Base-by-base conservation (phyloP, 768 basidiomycete species). In the Amanita fuliginea region DNA sequence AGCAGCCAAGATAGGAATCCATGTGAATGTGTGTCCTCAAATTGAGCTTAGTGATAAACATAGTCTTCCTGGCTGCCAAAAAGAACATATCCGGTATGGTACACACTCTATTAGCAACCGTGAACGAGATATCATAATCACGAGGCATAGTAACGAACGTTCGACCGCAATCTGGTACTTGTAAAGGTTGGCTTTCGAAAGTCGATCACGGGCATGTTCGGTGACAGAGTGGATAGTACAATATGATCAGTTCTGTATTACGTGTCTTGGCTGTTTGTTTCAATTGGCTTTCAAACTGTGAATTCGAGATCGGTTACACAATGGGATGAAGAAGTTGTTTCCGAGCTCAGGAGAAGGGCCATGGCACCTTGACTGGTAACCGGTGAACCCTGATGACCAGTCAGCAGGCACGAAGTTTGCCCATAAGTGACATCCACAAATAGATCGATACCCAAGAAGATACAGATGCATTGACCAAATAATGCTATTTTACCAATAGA, bases 71-170 rank as follows among this genome's bases (percentile, higher is more conserved):
- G 61, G 59, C 26, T 59, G 63, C 53, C 67, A 11, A 30, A 30
- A 70, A 51, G 57, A 59, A 46, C 56, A 57, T 47, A 54, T 65
- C 51, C 60, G 60, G 61, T 44, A 51, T 24, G 53, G 47, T 54
- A 13, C 10, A 10, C n/a, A 55, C 54, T 54, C 52, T 53, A 42
- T 30, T 42, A 33, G 19, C 22, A 24, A 28, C 36, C 36, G 46
- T 28, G 11, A 16, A 24, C 26, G 10, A 16, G 19, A 43, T n/a
- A n/a, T 8, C 16, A n/a, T 11, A 36, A n/a, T 36, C 33, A 43
- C 22, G 10, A 22, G 55, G 55, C 1, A n/a, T n/a, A n/a, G n/a
- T 66, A 62, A 67, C 52, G 72, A 74, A 62, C 71, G 74, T 40
- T 76, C 69, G 46, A 73, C 73, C 36, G 67, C 57, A 37, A 57